Evolutionary conservation across 768 basidiomycete species (phyloP).

Genomic region (Tephrocybe sp.): DNA sequence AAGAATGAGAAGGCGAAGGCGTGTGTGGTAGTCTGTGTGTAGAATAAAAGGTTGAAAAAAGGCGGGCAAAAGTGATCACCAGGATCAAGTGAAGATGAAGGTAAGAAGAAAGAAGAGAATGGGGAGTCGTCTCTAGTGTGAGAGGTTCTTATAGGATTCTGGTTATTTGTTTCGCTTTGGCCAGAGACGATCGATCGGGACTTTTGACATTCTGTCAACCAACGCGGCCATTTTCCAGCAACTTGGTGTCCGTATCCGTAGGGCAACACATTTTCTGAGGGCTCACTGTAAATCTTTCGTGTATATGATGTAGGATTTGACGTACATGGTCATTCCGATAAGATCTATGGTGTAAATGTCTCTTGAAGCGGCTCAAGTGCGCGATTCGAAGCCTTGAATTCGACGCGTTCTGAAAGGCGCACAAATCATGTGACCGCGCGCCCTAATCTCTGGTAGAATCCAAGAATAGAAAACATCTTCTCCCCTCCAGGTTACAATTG

Average conservation of each 20-base stretch:
- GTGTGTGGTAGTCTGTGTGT: constrained; percentile 23
- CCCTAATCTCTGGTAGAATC: no score
- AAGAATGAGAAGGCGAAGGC: constrained; percentile 23
- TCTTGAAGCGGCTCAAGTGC: background rate
- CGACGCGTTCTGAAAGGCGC: background rate
- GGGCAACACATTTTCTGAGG: no score
- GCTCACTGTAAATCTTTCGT: no score
- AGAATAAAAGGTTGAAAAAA: constrained; percentile 20
- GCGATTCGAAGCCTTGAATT: background rate
- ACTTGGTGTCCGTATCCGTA: no score
- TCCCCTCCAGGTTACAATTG: no score
- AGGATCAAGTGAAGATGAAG: constrained; percentile 46
- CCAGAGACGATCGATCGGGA: constrained; percentile 17
- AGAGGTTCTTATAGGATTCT: constrained; percentile 26
- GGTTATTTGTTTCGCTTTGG: constrained; percentile 23
- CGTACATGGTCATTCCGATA: background rate
- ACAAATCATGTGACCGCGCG: constrained; percentile 17
- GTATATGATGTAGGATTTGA: no score
- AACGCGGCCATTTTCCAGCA: background rate
- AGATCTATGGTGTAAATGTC: background rate
- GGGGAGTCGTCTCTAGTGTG: constrained; percentile 6
- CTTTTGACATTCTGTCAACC: constrained; percentile 14
- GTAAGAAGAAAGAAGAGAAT: constrained; percentile 34
- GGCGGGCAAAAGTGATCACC: constrained; percentile 43
- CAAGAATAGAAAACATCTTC: no score